phyloP scores from a whole-genome alignment of 768 basidiomycete genomes.

The Leccinum imitatum region DNA sequence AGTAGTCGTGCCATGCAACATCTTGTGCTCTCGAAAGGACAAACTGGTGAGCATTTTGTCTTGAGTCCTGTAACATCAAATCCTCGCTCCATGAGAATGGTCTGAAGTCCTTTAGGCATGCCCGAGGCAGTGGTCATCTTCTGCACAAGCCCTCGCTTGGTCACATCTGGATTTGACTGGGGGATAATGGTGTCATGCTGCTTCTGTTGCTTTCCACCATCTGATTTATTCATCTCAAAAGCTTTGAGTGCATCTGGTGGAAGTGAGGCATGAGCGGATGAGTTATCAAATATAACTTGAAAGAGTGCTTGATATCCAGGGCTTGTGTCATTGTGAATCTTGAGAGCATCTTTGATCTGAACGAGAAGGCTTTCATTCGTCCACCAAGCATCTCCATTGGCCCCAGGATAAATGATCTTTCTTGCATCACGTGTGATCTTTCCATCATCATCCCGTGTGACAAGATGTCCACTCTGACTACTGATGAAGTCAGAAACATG shows the following conservation, averaged over 20 bases:
- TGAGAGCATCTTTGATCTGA: background rate
- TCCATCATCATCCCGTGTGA: background rate
- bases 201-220: conserved; percentile 22
- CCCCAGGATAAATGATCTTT: background rate
- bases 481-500: background rate
- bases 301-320: background rate
- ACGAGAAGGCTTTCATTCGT: background rate
- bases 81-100: conserved; percentile 33
- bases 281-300: background rate
- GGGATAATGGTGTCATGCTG: conserved; percentile 25
- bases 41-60: conserved; percentile 35
- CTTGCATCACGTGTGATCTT: background rate
- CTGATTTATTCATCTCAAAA: conserved; percentile 25
- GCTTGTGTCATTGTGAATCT: background rate
- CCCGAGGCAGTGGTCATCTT: conserved; percentile 37
- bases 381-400: background rate
- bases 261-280: background rate
- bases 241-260: conserved; percentile 23
- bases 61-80: conserved; percentile 34
- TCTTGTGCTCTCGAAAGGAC: conserved; percentile 15
- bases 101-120: conserved; percentile 10
- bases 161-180: conserved; percentile 13
- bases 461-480: background rate
- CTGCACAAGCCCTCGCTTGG: conserved; percentile 22
- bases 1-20: conserved; percentile 32